Percentiles rank a stretch among this genome's conserved stretches.
phyloP scores from a whole-genome alignment of 2,329 filamentous ascomycete species.

The Helotiales sp. region DNA sequence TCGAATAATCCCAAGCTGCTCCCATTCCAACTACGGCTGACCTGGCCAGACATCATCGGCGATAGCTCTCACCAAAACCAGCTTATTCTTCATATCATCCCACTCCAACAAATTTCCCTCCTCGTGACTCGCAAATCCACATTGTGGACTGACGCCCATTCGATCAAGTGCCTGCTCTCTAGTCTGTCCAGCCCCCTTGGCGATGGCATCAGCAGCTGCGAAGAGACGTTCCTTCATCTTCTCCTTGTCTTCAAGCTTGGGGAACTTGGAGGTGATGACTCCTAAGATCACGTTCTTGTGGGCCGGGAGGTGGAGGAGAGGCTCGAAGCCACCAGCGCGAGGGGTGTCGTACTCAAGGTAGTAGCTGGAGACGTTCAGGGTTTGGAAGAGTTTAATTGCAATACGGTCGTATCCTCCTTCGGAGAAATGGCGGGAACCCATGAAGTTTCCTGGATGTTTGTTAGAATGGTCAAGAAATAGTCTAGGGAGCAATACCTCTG shows the following conservation, averaged over 20 bases:
- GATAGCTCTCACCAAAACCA: constrained; percentile 71
- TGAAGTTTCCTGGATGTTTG: constrained; percentile 58
- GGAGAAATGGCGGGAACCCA: constrained; percentile 68
- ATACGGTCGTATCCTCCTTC: constrained; percentile 72
- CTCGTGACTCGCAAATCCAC: constrained; percentile 73
- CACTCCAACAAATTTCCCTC: constrained; percentile 70
- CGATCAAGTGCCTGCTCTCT: constrained; percentile 72
- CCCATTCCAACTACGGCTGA: constrained; percentile 29
- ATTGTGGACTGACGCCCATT: constrained; percentile 73
- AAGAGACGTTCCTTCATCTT: constrained; percentile 65
- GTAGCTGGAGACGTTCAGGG: constrained; percentile 68
- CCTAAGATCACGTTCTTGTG: constrained; percentile 71
- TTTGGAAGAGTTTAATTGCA: constrained; percentile 67
- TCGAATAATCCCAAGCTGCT: no score
- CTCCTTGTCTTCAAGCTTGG: constrained; percentile 66
- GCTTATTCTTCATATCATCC: constrained; percentile 76
- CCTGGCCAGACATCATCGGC: constrained; percentile 72
- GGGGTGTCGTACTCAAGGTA: constrained; percentile 73
- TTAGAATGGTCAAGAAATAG: neutral
- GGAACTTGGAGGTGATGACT: constrained; percentile 68
- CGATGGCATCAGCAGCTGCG: constrained; percentile 70
- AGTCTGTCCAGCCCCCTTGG: constrained; percentile 68
- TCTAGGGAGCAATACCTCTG: constrained; percentile 50
- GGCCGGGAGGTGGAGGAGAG: constrained; percentile 63
- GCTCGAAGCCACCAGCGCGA: constrained; percentile 69